Base-by-base conservation (phyloP, 768 basidiomycete species). In the Fomitopsis pulvina region DNA sequence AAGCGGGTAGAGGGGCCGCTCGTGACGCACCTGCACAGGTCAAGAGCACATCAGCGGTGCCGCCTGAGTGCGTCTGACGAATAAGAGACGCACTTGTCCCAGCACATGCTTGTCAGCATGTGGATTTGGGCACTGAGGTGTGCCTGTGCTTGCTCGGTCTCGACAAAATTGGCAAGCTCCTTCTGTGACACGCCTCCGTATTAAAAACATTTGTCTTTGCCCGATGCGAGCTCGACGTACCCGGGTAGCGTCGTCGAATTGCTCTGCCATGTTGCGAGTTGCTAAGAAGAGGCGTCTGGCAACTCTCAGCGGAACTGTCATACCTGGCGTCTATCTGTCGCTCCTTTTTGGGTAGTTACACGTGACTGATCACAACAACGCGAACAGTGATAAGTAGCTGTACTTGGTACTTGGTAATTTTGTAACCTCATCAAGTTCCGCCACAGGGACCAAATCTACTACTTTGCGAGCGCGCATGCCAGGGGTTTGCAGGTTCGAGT, bases 71-170 rank as follows among this genome's bases (percentile, higher is more conserved):
- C 28, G 4, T 4, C 12, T 18, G n/a, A 37, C 44, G n/a, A 49
- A 44, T 27, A 45, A 52, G 41, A n/a, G 45, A 73, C 80, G 64
- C 60, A 93, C 91, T 94, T 92, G 73, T 92, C 87, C 90, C 92
- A 94, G 66, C 92, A 93, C 69, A 83, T 81, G 60, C 78, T 77
- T 16, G 92, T 93, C 56, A 93, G 76, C 44, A 73, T 78, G 54
- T 92, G 91, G 38, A 93, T 82, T 25, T 78, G 71, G 22, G 78
- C 70, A 58, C 91, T 79, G 44, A 90, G 58, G 50, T 71, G 74
- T 39, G 87, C 85, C 68, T 88, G 85, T 1, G 83, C 80, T 63
- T 93, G 91, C 70, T 92, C 83, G 51, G 78, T 79, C 60, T 91
- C 87, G 51, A 95, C 68, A 69, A 92, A 93, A 16, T 69, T 65